Conservation (phyloP, 2,329 filamentous ascomycete genomes). For the Allantophomopsis cytisporea region DNA sequence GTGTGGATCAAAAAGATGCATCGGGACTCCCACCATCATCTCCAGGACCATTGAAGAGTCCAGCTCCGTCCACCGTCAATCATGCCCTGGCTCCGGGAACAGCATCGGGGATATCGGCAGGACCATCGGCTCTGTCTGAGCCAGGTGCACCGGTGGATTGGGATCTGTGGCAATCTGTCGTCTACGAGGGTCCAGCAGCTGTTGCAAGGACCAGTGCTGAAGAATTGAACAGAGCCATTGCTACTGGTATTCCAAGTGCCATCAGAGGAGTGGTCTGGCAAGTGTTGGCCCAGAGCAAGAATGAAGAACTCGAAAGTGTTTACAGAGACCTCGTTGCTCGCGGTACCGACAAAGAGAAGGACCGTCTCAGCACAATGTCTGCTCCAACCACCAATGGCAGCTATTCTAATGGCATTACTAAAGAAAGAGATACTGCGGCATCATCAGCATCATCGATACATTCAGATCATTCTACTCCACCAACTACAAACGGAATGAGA, state of each 20-base stretch:
- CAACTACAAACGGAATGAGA: constrained; percentile 36
- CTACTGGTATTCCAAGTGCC: constrained; percentile 83
- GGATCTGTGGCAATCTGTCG: constrained; percentile 94
- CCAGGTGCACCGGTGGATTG: constrained; percentile 70
- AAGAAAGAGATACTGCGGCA: constrained; percentile 51
- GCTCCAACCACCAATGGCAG: constrained; percentile 16
- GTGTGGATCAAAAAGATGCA: constrained; percentile 20
- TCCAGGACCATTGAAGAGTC: constrained; percentile 16
- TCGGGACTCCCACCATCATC: constrained; percentile 24
- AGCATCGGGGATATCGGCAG: constrained; percentile 65
- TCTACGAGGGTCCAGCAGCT: constrained; percentile 84
- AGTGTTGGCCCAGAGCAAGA: constrained; percentile 89
- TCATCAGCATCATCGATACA: constrained; percentile 80
- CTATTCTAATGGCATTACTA: constrained; percentile 39
- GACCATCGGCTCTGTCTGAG: constrained; percentile 57
- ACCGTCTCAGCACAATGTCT: constrained; percentile 30
- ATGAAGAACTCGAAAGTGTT: constrained; percentile 73
- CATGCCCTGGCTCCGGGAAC: constrained; percentile 70
- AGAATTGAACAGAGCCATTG: constrained; percentile 81
- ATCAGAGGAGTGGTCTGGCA: constrained; percentile 99
- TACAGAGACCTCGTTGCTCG: constrained; percentile 71
- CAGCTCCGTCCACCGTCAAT: constrained; percentile 51
- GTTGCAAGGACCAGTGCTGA: constrained; percentile 79
- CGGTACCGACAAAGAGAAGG: constrained; percentile 69
- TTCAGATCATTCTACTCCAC: constrained; percentile 58